phyloP scores from a whole-genome alignment of 305 asterid species.

The Fraxinus dipetala region DNA sequence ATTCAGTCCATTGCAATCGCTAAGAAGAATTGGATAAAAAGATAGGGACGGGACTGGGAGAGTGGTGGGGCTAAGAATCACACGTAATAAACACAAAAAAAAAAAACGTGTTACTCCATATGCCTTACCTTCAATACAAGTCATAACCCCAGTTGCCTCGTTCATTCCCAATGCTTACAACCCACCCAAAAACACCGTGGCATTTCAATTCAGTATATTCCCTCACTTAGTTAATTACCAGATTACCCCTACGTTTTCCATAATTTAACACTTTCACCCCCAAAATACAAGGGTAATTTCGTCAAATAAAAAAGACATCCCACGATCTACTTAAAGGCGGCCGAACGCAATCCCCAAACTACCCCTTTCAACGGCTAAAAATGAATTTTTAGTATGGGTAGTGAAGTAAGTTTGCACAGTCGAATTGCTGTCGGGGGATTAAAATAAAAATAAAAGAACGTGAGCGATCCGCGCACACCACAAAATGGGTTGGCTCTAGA shows the following conservation, averaged over 20 bases:
- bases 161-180: constrained; percentile 38
- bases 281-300: constrained; percentile 29
- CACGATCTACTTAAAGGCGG: constrained; percentile 58
- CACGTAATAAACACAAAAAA: constrained; percentile 14
- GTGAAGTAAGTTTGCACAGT: background rate
- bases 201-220: constrained; percentile 38
- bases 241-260: constrained; percentile 13
- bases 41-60: background rate
- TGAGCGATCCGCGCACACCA: constrained; percentile 68
- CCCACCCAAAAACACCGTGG: constrained; percentile 59
- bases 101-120: background rate
- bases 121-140: constrained; percentile 26
- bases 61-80: background rate
- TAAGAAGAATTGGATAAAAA: background rate
- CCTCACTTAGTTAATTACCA: constrained; percentile 1
- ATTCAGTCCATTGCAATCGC: background rate
- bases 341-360: constrained; percentile 30
- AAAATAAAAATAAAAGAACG: constrained; percentile 38
- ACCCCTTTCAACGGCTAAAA: constrained; percentile 45
- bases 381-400: constrained; percentile 11
- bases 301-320: constrained; percentile 35
- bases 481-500: constrained; percentile 39
- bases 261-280: constrained; percentile 15
- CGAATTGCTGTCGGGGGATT: constrained; percentile 34
- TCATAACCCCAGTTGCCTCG: constrained; percentile 25